These are phyloP conservation scores for Naumovozyma castellii DNA, from an alignment of 805 yeast species.

Conservation along the genomic window DNA sequence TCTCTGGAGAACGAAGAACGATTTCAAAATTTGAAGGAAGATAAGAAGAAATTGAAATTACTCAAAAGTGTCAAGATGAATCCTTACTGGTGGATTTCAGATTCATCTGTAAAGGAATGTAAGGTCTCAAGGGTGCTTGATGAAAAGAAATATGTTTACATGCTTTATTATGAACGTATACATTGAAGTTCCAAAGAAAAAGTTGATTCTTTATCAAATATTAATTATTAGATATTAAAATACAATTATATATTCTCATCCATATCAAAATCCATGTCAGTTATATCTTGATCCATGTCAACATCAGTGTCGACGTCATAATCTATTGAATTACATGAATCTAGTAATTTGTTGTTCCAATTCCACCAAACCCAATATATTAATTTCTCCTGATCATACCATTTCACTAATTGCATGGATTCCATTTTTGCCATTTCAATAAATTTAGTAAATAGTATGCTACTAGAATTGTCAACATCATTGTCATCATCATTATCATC, in stretches of 20 bases:
- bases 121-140: conserved; percentile 46
- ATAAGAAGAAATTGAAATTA: conserved; percentile 33
- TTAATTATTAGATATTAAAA: conserved; percentile 4
- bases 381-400: conserved; percentile 16
- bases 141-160: conserved; percentile 71
- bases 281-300: conserved; percentile 10
- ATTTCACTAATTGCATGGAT: conserved; percentile 22
- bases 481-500: conserved; percentile 4
- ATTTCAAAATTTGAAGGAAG: too few species aligned
- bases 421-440: conserved; percentile 20
- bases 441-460: conserved; percentile 17
- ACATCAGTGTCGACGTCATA: conserved; percentile 11
- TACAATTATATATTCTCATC: conserved; percentile 11
- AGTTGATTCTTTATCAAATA: neutral
- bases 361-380: conserved; percentile 23
- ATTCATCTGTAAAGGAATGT: conserved; percentile 58
- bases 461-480: conserved; percentile 1
- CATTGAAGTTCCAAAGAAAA: neutral
- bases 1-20: too few species aligned
- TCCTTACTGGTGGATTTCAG: conserved; percentile 84
- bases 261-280: conserved; percentile 1
- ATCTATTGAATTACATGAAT: neutral
- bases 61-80: conserved; percentile 45
- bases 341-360: conserved; percentile 20
- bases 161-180: conserved; percentile 69